phyloP scores from a whole-genome alignment of 2,329 filamentous ascomycete genomes.

The Aspergillus tubingensis region DNA sequence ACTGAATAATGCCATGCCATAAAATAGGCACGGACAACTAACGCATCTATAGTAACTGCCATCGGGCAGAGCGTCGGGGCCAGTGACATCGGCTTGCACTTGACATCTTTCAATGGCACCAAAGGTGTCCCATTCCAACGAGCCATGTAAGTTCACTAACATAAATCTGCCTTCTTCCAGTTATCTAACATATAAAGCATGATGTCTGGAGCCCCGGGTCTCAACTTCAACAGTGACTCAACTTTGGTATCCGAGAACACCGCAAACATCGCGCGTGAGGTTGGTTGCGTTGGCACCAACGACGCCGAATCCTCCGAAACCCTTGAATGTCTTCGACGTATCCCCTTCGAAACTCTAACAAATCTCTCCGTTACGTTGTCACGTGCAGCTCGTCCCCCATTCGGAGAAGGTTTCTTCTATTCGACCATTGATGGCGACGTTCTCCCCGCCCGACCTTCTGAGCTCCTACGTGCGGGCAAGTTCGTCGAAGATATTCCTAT shows the following conservation, averaged over 20 bases:
- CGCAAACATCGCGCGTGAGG: constrained; percentile 21
- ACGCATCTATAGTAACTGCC: constrained; percentile 25
- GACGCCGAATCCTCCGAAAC: constrained; percentile 14
- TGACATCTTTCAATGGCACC: constrained; percentile 28
- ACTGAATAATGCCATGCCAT: too few species aligned
- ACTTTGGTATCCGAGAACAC: constrained; percentile 28
- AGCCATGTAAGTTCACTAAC: constrained; percentile 23
- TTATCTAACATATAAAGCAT: constrained; percentile 18
- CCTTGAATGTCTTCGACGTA: constrained; percentile 22
- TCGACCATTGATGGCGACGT: constrained; percentile 30
- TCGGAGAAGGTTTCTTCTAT: constrained; percentile 24
- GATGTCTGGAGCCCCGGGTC: constrained; percentile 32
- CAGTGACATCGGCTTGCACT: constrained; percentile 31
- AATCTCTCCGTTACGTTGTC: constrained; percentile 29
- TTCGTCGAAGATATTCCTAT: constrained; percentile 21
- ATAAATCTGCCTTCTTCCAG: too few species aligned
- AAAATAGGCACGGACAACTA: not conserved
- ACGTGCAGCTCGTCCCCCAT: constrained; percentile 22
- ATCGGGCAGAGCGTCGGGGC: constrained; percentile 35
- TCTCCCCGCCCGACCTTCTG: constrained; percentile 27
- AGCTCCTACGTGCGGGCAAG: constrained; percentile 28
- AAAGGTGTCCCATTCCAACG: constrained; percentile 31
- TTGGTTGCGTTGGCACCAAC: constrained; percentile 9
- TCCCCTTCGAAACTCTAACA: constrained; percentile 19
- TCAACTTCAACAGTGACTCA: constrained; percentile 33